A percentile compares a stretch with the other conserved stretches of the same genome.
phyloP scores from a whole-genome alignment of 2,329 filamentous ascomycete species.

The Colletotrichum sp. region DNA sequence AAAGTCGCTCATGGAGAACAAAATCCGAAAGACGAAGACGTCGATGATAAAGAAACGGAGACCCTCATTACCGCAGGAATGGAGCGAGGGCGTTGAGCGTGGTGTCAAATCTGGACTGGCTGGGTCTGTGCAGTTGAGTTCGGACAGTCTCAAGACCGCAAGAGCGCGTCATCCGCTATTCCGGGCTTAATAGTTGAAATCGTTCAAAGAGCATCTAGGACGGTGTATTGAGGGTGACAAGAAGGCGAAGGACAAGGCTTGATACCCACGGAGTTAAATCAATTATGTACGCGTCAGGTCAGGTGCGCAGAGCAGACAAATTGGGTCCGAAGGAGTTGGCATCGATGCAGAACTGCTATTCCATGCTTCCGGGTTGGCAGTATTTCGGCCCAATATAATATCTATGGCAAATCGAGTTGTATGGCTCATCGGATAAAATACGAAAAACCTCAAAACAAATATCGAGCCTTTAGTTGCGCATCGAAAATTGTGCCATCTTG shows the following conservation, averaged over 20 bases:
- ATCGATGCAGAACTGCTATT: rapidly evolving
- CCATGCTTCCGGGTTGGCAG: not conserved
- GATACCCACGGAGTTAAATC: not conserved
- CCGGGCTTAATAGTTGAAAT: not conserved
- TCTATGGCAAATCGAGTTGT: not conserved
- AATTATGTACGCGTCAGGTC: not conserved
- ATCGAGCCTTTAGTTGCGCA: no score
- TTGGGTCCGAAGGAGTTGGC: not conserved
- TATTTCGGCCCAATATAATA: no score
- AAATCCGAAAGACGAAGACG: not conserved
- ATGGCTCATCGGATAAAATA: not conserved
- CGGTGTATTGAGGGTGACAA: rapidly evolving
- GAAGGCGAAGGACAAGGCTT: not conserved
- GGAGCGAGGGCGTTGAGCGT: not conserved
- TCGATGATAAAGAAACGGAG: not conserved
- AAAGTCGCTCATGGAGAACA: not conserved
- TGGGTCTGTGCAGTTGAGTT: not conserved
- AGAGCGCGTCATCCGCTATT: not conserved
- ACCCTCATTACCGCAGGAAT: not conserved
- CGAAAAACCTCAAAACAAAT: not conserved
- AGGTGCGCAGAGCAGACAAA: not conserved
- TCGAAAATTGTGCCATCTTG: not conserved
- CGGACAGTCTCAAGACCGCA: not conserved
- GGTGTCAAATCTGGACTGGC: not conserved
- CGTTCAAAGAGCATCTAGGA: not conserved